Evolutionary conservation across 257 asterid species (phyloP).

Genomic region (Knoxia roxburghii): DNA sequence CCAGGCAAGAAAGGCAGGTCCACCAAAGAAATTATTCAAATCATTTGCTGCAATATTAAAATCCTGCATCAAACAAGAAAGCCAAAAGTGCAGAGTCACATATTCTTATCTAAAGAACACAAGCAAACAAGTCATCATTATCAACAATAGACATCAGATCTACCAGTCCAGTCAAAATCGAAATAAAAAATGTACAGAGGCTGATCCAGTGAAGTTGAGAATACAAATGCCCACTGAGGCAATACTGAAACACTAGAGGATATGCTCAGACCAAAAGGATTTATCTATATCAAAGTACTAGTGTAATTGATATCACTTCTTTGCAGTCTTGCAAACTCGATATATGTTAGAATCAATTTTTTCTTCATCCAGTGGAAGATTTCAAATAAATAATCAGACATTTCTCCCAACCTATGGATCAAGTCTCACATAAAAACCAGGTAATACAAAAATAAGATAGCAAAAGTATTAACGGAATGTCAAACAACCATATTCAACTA

Average conservation of each 20-base stretch:
- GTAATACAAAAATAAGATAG: background rate
- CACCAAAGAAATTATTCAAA: constrained; percentile 80
- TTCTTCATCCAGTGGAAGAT: background rate
- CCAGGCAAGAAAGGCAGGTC: constrained; percentile 99
- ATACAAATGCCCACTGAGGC: background rate
- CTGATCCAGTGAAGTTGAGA: background rate
- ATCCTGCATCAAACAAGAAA: constrained; percentile 40
- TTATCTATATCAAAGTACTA: background rate
- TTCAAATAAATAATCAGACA: background rate
- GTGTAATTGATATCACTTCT: background rate
- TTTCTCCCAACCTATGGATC: background rate
- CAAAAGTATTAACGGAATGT: background rate
- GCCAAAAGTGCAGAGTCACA: constrained; percentile 12
- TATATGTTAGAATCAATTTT: background rate
- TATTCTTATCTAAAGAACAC: background rate
- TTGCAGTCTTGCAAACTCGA: background rate
- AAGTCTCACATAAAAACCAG: background rate
- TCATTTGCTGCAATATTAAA: constrained; percentile 64
- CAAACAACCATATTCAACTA: background rate
- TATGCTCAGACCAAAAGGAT: background rate
- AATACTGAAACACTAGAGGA: background rate
- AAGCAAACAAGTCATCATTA: background rate
- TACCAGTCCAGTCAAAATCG: background rate
- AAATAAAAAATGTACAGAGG: background rate
- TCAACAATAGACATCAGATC: background rate